Evolutionary conservation across 345 rosid species (phyloP).

Genomic region (Salix caprea): DNA sequence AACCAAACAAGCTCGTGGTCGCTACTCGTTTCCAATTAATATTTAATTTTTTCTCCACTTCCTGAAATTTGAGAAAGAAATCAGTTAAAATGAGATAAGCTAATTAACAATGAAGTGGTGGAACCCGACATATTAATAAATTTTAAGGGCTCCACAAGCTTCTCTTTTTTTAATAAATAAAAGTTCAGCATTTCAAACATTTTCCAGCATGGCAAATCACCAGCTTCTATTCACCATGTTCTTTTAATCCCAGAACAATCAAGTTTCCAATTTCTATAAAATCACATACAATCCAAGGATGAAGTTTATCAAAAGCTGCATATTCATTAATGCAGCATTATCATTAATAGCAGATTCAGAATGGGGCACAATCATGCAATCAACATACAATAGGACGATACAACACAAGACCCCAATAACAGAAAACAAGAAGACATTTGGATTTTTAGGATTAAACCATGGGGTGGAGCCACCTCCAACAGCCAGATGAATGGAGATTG

Average conservation of each 20-base stretch:
- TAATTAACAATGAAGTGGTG: not conserved
- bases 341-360: not conserved
- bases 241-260: not conserved
- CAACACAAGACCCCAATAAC: not conserved
- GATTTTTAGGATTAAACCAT: not conserved
- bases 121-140: not conserved
- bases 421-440: not conserved
- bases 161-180: no score
- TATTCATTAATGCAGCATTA: not conserved
- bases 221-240: not conserved
- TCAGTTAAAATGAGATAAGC: not conserved
- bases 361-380: not conserved
- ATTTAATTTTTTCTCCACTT: slow-evolving; percentile 16
- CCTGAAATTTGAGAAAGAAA: slow-evolving; percentile 12
- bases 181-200: no score
- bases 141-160: not conserved
- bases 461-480: not conserved
- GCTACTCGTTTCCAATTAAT: slow-evolving; percentile 39
- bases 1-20: slow-evolving; percentile 38
- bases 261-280: not conserved
- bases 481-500: not conserved
- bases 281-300: not conserved
- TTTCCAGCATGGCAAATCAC: not conserved
- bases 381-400: not conserved
- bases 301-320: not conserved